Evolutionary conservation across 2,329 filamentous ascomycete species (phyloP), one percentile per base, ranked within the genome.

Genomic region (Macrophomina tecta): DNA sequence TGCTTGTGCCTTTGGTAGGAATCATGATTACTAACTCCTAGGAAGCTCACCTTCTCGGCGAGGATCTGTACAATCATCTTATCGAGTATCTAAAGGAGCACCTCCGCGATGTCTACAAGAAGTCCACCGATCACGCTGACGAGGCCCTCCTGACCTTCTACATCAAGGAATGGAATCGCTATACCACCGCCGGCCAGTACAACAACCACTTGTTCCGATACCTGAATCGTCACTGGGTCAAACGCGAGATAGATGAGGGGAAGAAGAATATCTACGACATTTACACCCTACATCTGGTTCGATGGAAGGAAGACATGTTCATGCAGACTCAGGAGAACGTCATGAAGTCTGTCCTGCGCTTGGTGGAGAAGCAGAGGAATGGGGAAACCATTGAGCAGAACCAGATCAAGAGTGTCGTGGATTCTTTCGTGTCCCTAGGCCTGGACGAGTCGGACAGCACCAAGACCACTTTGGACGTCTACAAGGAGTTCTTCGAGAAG

Each of bases 191-290:
- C 1, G 95, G 94, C 68, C 97, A 96, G 80, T 99, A 97, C 81
- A 95, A 97, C 78, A 96, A 99, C 80, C 94, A 99, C 77, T 83
- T 99, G 7, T 99, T 99, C 84, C 86, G 91, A 64, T 99, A 99
- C 76, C 87, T 99, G 32, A 99, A 99, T 76, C 89, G 95, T 36
- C 95, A 99, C 81, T 99, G 96, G 95, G 95, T 99, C 1, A 99
- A 97, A 85, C 87, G 95, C 36, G 95, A 99, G 81, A 97, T 99
- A 82, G 95, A 99, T 70, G 95, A 99, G 79, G 95, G 95, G 40
- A 98, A 99, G 82, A 97, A 98, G 83, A 92, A 94, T 74, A 92
- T 98, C 7, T 98, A 96, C 79, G 95, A 99, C 78, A 95, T 99
- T 56, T 99, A 99, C 80, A 99, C 95, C 0, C 83, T 99, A 42